Percentiles rank a stretch among this genome's conserved stretches.
Conservation (phyloP, 2,329 filamentous ascomycete genomes). For the Pyricularia grisea region DNA sequence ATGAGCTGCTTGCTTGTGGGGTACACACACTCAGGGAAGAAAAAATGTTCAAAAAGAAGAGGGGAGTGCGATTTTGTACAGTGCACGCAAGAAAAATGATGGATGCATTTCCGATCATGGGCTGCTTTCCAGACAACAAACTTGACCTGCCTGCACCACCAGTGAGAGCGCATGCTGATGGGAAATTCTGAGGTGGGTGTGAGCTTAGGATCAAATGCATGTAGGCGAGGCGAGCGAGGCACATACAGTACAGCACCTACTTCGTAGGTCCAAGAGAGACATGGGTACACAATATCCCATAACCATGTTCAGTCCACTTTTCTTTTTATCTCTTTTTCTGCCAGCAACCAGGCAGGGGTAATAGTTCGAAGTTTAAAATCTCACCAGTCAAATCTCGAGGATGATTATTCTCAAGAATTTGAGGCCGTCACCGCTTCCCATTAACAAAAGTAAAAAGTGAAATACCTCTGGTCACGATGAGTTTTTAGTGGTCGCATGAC, state of each 20-base stretch:
- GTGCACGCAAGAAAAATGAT: neutral
- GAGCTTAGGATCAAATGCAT: neutral
- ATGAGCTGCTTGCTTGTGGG: slow-evolving; percentile 16
- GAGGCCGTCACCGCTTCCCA: neutral
- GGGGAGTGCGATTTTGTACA: neutral
- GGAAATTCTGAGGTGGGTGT: neutral
- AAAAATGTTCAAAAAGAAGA: neutral
- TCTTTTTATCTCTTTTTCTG: neutral
- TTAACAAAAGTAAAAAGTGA: neutral
- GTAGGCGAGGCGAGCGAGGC: neutral
- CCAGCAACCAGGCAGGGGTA: neutral
- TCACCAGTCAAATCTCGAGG: neutral
- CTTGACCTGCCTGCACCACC: neutral
- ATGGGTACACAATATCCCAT: neutral
- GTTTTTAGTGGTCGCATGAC: neutral
- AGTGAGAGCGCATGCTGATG: neutral
- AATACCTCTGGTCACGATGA: neutral
- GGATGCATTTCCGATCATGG: neutral
- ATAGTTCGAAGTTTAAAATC: neutral
- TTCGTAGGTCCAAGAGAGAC: neutral
- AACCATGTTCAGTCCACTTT: neutral
- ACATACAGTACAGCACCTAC: neutral
- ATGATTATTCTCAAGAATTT: neutral
- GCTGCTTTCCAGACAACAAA: neutral
- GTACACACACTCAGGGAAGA: neutral